Percentiles rank a stretch among this genome's conserved stretches.
Conservation (phyloP, 192 early-diverging fungal species). For the Rhizophagus clarus region DNA sequence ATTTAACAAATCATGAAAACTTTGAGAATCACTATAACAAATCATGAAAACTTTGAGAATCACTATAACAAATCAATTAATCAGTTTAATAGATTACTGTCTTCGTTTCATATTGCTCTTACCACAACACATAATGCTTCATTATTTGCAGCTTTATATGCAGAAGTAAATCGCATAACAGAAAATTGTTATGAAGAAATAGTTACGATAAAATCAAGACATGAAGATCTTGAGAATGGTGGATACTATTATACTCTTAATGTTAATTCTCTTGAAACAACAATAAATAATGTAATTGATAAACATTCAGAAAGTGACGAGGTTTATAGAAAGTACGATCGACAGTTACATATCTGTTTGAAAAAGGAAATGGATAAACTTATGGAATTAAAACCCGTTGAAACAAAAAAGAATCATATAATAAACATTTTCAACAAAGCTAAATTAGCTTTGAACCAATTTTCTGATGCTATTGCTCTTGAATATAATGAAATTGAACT, state of each 20-base stretch:
- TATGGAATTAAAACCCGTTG: neutral
- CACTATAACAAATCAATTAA: neutral
- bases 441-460: slow-evolving; percentile 4
- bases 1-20: slow-evolving; percentile 15
- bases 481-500: slow-evolving; percentile 31
- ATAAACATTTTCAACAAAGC: slow-evolving; percentile 14
- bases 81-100: neutral
- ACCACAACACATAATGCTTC: slow-evolving; percentile 26
- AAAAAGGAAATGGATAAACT: slow-evolving; percentile 22
- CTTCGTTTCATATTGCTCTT: slow-evolving; percentile 11
- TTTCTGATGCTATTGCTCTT: slow-evolving; percentile 4
- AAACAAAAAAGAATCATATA: slow-evolving; percentile 23
- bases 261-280: neutral
- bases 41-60: slow-evolving; percentile 15
- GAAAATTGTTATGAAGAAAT: slow-evolving; percentile 13
- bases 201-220: slow-evolving; percentile 9
- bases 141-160: slow-evolving; percentile 20
- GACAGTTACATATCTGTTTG: neutral
- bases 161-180: slow-evolving; percentile 18
- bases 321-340: neutral
- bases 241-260: slow-evolving; percentile 26
- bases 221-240: slow-evolving; percentile 18
- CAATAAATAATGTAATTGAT: neutral
- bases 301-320: slow-evolving; percentile 10
- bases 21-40: slow-evolving; percentile 15